Evolutionary conservation across 1,139 yeast species (phyloP).

Genomic region (Protomyces lactucae-debilis): DNA sequence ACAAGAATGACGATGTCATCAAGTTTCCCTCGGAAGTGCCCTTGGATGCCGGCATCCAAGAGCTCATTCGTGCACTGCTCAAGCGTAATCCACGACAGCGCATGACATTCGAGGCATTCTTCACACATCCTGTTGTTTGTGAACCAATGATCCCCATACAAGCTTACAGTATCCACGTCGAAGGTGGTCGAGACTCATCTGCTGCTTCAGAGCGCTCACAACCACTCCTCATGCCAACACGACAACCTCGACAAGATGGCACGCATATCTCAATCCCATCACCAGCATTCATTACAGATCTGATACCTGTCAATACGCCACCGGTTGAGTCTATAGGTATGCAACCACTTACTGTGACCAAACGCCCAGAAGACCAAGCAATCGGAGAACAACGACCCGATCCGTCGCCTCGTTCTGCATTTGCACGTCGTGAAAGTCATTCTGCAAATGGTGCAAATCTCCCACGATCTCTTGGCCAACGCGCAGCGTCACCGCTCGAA

Average conservation of each 20-base stretch:
- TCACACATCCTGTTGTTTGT: conserved; percentile 40
- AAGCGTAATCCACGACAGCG: conserved; percentile 83
- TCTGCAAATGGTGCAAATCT: neutral
- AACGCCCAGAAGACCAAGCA: neutral
- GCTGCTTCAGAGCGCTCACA: neutral
- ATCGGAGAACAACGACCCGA: neutral
- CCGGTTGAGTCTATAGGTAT: neutral
- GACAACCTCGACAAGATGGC: neutral
- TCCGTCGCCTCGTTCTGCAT: neutral
- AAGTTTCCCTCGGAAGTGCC: conserved; percentile 56
- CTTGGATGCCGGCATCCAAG: conserved; percentile 59
- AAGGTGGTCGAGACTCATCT: neutral
- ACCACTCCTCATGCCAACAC: neutral
- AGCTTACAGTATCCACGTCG: neutral
- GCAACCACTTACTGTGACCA: neutral
- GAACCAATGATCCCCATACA: conserved; percentile 3
- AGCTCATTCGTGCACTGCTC: conserved; percentile 66
- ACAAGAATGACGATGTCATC: conserved; percentile 70
- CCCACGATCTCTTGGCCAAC: neutral
- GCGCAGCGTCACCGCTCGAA: neutral
- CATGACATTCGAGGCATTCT: conserved; percentile 81
- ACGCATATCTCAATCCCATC: conserved; percentile 38
- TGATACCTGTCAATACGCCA: conserved; percentile 20
- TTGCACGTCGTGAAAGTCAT: neutral
- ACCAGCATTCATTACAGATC: conserved; percentile 28